Base-by-base conservation (phyloP, 2,329 filamentous ascomycete species). In the Chaetomiaceae sp. region DNA sequence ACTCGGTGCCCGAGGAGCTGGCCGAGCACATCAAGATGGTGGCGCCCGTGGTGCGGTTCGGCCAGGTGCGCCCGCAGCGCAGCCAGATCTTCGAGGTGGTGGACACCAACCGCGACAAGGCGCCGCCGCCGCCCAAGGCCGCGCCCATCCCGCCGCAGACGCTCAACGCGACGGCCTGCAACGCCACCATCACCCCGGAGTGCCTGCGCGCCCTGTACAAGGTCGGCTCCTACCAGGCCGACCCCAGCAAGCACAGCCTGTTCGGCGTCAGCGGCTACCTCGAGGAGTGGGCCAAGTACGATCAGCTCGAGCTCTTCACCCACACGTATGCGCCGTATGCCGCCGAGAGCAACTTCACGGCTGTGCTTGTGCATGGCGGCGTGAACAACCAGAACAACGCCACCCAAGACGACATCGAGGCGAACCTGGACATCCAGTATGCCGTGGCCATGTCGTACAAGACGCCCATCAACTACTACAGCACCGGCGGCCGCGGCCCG, bases 1-100 rank as follows among this genome's bases (percentile, higher is more conserved):
- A 85, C 62, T 83, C 78, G 0, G 70, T 86, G 1, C 83, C 82
- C 0, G 66, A 67, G 38, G 62, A 70, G 0, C 61, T 86, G 6
- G 67, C 70, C 37, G 55, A 67, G 36, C 69, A 78, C 55, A 70
- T 86, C 48, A 74, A 76, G 47, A 69, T 83, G 60, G 76, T 84
- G 35, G 78, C 83, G 58, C 81, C 81, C 1, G 83, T 80, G 0
- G 83, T 76, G 3, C 69, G 75, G 36, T 84, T 84, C 48, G 75
- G 76, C 8, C 65, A 72, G 45, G 66, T 75, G 19, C 66, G 64
- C 42, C 66, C 48, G 53, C 50, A 38, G 55, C 56, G 41, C 38
- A 61, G 60, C 26, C 62, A 60, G 52, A 57, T 59, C 43, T 58
- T 58, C 27, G 34, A 47, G 27, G 39, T 47, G 20, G 45, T 38